Percentiles rank a stretch among this genome's conserved stretches.
Conservation (phyloP, 2,329 filamentous ascomycete genomes). For the Diatrype stigma region DNA sequence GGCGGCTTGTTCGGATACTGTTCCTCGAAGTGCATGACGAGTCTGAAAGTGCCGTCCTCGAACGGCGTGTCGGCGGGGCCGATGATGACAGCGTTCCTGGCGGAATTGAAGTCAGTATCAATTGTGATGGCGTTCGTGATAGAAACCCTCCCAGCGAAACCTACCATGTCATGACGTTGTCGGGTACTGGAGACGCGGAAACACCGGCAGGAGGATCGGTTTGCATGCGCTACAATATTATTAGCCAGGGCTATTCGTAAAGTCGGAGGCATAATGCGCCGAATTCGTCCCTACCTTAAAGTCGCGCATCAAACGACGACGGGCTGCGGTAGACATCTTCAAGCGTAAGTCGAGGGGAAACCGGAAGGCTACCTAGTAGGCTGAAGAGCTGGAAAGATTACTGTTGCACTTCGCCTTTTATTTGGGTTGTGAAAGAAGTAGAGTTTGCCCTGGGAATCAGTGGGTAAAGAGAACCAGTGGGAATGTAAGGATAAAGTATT, state of each 20-base stretch:
- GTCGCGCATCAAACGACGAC: slow-evolving; percentile 96
- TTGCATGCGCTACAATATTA: slow-evolving; percentile 78
- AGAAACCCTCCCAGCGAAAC: slow-evolving; percentile 19
- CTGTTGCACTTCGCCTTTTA: not conserved
- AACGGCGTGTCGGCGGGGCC: slow-evolving; percentile 95
- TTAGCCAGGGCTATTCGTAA: slow-evolving; percentile 13
- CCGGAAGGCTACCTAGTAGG: slow-evolving; percentile 1
- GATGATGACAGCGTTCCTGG: slow-evolving; percentile 97
- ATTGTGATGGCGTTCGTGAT: slow-evolving; percentile 7
- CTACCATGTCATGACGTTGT: slow-evolving; percentile 97
- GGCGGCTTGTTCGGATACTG: slow-evolving; percentile 98
- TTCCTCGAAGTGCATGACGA: slow-evolving; percentile 99
- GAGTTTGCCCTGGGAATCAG: not conserved
- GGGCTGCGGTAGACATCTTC: slow-evolving; percentile 84
- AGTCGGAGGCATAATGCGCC: slow-evolving; percentile 1
- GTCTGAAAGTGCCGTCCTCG: slow-evolving; percentile 93
- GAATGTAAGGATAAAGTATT: not conserved
- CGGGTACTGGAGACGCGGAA: slow-evolving; percentile 90
- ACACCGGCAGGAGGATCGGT: slow-evolving; percentile 96
- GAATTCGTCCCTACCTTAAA: slow-evolving; percentile 69
- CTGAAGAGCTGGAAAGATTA: not conserved
- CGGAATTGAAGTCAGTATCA: slow-evolving; percentile 21
- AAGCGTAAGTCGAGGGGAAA: slow-evolving; percentile 17
- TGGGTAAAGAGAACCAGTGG: not conserved
- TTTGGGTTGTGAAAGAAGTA: not conserved